These are phyloP conservation scores for Alternaria longipes DNA, from an alignment of 2,329 filamentous ascomycete genomes.

Conservation along the genomic window DNA sequence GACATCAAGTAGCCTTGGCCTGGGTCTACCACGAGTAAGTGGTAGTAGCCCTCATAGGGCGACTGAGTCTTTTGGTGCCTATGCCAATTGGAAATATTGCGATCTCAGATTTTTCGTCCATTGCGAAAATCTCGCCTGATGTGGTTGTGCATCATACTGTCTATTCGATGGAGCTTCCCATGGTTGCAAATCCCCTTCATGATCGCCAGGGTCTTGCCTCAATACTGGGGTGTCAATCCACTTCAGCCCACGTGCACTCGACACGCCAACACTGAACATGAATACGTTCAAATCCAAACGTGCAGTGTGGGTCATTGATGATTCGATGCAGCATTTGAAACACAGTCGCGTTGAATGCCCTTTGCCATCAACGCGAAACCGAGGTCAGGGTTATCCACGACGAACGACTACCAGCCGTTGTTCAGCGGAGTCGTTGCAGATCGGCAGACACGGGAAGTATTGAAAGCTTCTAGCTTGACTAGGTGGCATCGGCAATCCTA, in stretches of 20 bases:
- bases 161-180: background rate
- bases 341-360: background rate
- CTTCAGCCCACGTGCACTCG: background rate
- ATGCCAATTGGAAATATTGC: background rate
- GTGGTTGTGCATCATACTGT: background rate
- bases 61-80: background rate
- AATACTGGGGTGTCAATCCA: background rate
- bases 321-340: background rate
- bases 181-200: background rate
- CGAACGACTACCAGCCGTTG: background rate
- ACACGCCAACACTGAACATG: background rate
- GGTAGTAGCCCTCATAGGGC: background rate
- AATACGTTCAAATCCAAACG: background rate
- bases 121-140: constrained; percentile 1
- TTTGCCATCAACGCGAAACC: background rate
- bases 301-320: background rate
- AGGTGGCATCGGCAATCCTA: constrained; percentile 3
- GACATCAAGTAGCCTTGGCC: constrained; percentile 3
- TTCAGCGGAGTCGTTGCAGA: constrained; percentile 1
- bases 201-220: background rate
- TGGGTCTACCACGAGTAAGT: background rate
- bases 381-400: background rate
- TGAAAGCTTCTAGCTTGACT: background rate
- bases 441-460: background rate
- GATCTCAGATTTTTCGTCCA: background rate